Conservation (phyloP, 371 early-diverging fungal genomes). For the Parasitella parasitica region DNA sequence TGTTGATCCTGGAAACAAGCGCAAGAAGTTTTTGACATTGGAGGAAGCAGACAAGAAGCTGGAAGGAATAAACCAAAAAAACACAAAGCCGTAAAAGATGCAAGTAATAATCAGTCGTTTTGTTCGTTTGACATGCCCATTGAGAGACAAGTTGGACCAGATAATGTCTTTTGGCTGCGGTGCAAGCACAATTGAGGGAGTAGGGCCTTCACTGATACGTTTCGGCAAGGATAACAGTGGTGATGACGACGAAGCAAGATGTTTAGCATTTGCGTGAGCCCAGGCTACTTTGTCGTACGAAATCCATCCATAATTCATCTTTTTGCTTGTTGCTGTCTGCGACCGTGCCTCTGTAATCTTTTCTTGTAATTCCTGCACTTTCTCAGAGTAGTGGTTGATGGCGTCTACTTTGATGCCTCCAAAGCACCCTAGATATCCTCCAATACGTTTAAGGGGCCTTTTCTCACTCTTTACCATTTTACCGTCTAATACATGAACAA, state of each 20-base stretch:
- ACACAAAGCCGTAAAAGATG: constrained; percentile 58
- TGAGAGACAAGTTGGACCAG: constrained; percentile 75
- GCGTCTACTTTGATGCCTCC: constrained; percentile 75
- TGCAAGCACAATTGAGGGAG: constrained; percentile 44
- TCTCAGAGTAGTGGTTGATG: constrained; percentile 68
- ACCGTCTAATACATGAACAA: too few species aligned
- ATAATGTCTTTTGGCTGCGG: constrained; percentile 81
- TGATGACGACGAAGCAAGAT: constrained; percentile 16
- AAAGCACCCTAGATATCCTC: constrained; percentile 33
- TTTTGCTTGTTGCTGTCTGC: constrained; percentile 47
- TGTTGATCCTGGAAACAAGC: constrained; percentile 51
- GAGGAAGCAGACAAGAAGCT: constrained; percentile 63
- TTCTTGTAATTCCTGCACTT: constrained; percentile 60
- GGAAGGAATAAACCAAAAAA: constrained; percentile 71
- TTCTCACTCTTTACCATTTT: constrained; percentile 35
- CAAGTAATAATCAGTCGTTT: constrained; percentile 58
- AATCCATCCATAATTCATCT: constrained; percentile 76
- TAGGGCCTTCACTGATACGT: not conserved
- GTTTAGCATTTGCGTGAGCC: constrained; percentile 63
- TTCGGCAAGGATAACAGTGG: constrained; percentile 13
- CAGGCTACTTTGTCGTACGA: constrained; percentile 61
- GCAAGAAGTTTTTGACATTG: constrained; percentile 54
- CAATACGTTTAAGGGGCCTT: constrained; percentile 52
- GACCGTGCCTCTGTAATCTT: constrained; percentile 61
- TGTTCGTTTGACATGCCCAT: constrained; percentile 53